Evolutionary conservation across 805 yeast genomes (phyloP), one percentile per base, ranked within the genome.

Genomic region (Ogataea paradorogensis): DNA sequence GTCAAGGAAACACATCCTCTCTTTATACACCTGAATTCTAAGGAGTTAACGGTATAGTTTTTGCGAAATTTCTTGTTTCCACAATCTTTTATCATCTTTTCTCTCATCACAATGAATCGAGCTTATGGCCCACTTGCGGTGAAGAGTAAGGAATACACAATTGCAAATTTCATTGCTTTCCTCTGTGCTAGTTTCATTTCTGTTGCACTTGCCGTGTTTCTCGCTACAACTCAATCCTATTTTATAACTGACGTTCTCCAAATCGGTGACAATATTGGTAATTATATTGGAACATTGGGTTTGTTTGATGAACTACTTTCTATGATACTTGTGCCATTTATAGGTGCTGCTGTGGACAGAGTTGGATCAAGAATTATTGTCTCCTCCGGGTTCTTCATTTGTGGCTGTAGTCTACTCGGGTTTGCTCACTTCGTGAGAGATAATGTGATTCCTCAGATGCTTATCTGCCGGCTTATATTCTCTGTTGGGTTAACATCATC

Each of bases 281-380:
- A 67, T 27, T 69, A 68, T 38, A 69, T 73, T 21, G 78, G 80
- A 0, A 60, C 69, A 2, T 52, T 76, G 22, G 76, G 78, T 1
- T 71, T 79, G 29, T 72, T 70, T 13, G 89, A 82, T 55, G 89
- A 83, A 54, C 42, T 81, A 8, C 60, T 76, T 0, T 67, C 78
- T 5, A 71, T 82, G 35, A 33, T 68, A 0, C 49, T 70, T 13
- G 72, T 84, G 9, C 89, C 90, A 0, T 58, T 81, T 15, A 61
- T 81, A 46, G 91, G 90, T 3, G 74, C 82, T 0, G 51, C 78
- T 20, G 70, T 78, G 47, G 90, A 83, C 52, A 71, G 73, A 48
- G 59, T 80, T 35, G 88, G 88, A 4, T 66, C 87, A 1, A 70
- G 80, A 40, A 61, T 75, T 16, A 68, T 80, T 20, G 72, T 72